Conservation (phyloP, 2,329 filamentous ascomycete genomes). For the Pestalotiopsis sp. region DNA sequence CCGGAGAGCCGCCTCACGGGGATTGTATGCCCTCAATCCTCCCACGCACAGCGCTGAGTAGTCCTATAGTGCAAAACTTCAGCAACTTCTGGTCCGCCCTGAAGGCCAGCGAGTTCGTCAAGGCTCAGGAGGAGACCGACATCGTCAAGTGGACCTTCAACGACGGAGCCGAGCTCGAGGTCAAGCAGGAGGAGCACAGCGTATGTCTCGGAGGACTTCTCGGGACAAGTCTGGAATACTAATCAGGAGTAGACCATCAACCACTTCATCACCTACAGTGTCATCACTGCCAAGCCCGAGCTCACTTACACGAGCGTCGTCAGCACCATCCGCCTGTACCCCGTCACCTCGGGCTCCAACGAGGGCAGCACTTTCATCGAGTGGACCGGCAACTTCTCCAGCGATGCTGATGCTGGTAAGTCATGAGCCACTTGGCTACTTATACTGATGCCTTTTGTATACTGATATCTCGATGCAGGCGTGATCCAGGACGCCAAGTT, state of each 20-base stretch:
- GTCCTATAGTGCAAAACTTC: slow-evolving; percentile 57
- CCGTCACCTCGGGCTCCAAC: slow-evolving; percentile 65
- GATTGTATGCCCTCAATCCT: background rate
- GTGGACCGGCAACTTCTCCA: slow-evolving; percentile 70
- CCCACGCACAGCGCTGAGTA: background rate
- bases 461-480: slow-evolving; percentile 39
- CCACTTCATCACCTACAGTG: slow-evolving; percentile 73
- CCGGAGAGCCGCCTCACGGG: background rate
- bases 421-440: slow-evolving; percentile 1
- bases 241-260: slow-evolving; percentile 58
- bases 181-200: slow-evolving; percentile 77
- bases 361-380: slow-evolving; percentile 67
- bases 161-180: slow-evolving; percentile 66
- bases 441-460: background rate
- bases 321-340: slow-evolving; percentile 65
- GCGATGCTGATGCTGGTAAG: slow-evolving; percentile 68
- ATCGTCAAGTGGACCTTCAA: slow-evolving; percentile 71
- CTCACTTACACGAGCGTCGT: slow-evolving; percentile 66
- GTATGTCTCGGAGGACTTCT: slow-evolving; percentile 39
- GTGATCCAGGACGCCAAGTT: slow-evolving; percentile 76
- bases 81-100: slow-evolving; percentile 66
- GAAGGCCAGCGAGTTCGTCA: slow-evolving; percentile 61
- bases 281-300: slow-evolving; percentile 66
- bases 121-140: slow-evolving; percentile 65
- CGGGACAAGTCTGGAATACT: background rate